Conservation (phyloP, 208 protist genomes). For the Wallacemonas sp. region DNA sequence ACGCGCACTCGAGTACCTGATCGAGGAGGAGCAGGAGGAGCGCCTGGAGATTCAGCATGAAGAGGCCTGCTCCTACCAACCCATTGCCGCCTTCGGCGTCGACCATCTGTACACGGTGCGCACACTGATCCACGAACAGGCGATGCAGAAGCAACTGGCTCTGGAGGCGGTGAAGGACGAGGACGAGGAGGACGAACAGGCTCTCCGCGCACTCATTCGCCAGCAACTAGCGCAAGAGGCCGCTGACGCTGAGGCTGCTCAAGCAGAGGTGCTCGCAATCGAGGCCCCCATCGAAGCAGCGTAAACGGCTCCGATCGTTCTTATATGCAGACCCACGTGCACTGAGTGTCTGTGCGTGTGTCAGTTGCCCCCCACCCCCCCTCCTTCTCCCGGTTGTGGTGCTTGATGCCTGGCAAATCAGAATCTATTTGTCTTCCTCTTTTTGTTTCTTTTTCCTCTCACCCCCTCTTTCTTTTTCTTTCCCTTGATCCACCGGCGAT, state of each 20-base stretch:
- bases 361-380: background rate
- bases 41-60: conserved; percentile 42
- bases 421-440: background rate
- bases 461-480: background rate
- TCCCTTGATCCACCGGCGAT: background rate
- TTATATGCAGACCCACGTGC: too few relatives aligned
- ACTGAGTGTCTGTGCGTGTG: too few relatives aligned
- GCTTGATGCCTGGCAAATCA: too few relatives aligned
- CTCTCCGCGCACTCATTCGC: conserved; percentile 14
- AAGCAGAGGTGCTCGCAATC: background rate
- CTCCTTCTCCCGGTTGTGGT: too few relatives aligned
- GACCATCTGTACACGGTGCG: conserved; percentile 38
- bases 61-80: conserved; percentile 40
- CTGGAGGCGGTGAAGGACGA: conserved; percentile 12
- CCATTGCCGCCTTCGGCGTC: conserved; percentile 28
- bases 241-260: background rate
- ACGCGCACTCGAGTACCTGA: conserved; percentile 20
- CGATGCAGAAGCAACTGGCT: background rate
- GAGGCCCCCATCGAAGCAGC: background rate
- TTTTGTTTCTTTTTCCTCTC: background rate
- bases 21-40: conserved; percentile 21
- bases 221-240: conserved; percentile 15
- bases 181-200: conserved; percentile 11
- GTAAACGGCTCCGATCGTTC: too few relatives aligned
- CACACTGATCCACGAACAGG: conserved; percentile 15